These are phyloP conservation scores for Zelonia costaricensis DNA, from an alignment of 208 protist species.

Conservation along the genomic window DNA sequence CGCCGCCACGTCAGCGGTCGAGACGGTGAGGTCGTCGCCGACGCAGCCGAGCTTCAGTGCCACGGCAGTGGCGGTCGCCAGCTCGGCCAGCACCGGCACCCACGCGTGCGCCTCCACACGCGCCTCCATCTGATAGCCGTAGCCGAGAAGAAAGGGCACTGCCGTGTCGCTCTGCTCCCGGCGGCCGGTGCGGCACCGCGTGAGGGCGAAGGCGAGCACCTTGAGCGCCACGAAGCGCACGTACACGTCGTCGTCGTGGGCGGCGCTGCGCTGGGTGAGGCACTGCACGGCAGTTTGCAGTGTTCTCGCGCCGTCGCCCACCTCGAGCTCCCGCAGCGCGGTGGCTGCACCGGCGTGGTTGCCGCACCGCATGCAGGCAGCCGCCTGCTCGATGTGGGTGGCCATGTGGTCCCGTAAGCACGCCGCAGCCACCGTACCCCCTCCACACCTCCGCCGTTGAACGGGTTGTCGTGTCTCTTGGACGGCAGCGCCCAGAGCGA, in stretches of 20 bases:
- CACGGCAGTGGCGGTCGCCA: conserved; percentile 46
- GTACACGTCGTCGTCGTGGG: conserved; percentile 34
- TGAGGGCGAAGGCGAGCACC: conserved; percentile 58
- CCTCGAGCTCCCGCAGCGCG: conserved; percentile 47
- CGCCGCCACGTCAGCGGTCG: conserved; percentile 14
- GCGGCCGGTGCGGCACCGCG: conserved; percentile 28
- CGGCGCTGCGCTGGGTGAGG: conserved; percentile 11
- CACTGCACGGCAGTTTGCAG: conserved; percentile 29
- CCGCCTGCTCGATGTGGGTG: conserved; percentile 38
- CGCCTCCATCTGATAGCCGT: conserved; percentile 26
- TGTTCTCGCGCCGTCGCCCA: conserved; percentile 27
- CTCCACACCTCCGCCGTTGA: too few species aligned
- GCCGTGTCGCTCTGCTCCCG: conserved; percentile 19
- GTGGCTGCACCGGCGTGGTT: conserved; percentile 53
- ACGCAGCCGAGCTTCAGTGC: conserved; percentile 73
- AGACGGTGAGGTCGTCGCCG: conserved; percentile 7
- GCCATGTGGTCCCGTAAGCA: neutral
- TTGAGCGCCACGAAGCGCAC: conserved; percentile 70
- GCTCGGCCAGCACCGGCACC: conserved; percentile 66
- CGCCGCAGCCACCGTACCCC: too few species aligned
- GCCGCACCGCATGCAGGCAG: conserved; percentile 51
- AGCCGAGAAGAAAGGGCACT: conserved; percentile 49
- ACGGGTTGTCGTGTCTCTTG: too few species aligned
- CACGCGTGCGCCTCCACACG: conserved; percentile 40
- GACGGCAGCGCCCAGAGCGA: too few species aligned